Evolutionary conservation across 1,284 basidiomycete genomes (phyloP), one percentile per base, ranked within the genome.

Genomic region (Inonotus hispidus): DNA sequence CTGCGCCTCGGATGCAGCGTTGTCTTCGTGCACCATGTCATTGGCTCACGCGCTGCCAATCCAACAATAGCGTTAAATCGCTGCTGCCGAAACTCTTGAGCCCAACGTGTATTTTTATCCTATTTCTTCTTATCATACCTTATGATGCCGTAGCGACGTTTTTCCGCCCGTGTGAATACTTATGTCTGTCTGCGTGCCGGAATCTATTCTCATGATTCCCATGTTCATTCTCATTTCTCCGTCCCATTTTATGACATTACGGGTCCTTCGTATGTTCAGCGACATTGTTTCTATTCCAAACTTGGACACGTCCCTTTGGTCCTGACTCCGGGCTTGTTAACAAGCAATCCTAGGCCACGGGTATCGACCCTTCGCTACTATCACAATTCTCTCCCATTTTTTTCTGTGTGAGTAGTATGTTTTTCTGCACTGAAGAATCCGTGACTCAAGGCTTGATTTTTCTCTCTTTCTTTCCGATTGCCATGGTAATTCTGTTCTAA

Each of bases 81-180:
- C 41, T 7, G n/a, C n/a, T 43, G 41, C 13, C 41, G 19, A 10
- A 43, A 14, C n/a, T n/a, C 16, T 5, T 4, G 41, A n/a, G 41
- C 11, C 16, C 16, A 43, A 7, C 8, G n/a, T 43, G 41, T 43
- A 43, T 43, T 43, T 43, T 43, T 43, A 43, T n/a, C 10, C 19
- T 21, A 43, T n/a, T n/a, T 11, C 7, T 13, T 19, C 41, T 14
- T 21, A 21, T 14, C 41, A 13, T n/a, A 2, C 13, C 46, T 49
- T 25, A 49, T 49, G 23, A 49, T 49, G 46, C 29, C 8, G 45
- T 39, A 23, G 46, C 57, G 57, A 58, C 37, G 57, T 37, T 50
- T 58, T 38, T 50, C 57, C 45, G 50, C 13, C 11, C 41, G 41
- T 46, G 55, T 21, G 55, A 47, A 56, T 14, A 35, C 29, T 23